Evolutionary conservation across 495 filamentous ascomycete species (phyloP).

Genomic region (Sporormia fimetaria): DNA sequence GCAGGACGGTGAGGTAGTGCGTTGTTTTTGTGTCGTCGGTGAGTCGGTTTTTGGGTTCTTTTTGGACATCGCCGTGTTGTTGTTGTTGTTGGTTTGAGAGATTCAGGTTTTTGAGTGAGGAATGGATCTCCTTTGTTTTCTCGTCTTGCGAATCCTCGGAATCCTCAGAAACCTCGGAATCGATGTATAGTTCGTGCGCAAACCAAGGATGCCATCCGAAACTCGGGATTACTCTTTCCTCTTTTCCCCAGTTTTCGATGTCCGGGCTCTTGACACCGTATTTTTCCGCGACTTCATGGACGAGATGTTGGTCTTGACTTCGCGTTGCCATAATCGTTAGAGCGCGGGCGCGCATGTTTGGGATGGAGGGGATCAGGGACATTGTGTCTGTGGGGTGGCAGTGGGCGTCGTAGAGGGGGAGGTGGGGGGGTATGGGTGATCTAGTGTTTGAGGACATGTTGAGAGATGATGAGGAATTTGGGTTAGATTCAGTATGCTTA

Average conservation of each 20-base stretch:
- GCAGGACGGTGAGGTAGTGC: constrained; percentile 65
- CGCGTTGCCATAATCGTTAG: constrained; percentile 87
- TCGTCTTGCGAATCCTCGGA: background rate
- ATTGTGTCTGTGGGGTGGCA: constrained; percentile 99
- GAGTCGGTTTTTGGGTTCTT: constrained; percentile 34
- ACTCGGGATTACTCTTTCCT: constrained; percentile 52
- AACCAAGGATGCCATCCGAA: constrained; percentile 99
- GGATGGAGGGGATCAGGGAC: constrained; percentile 53
- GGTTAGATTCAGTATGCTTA: too few species aligned
- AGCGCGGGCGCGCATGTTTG: constrained; percentile 61
- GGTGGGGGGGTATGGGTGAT: too few species aligned
- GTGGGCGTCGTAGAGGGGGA: constrained; percentile 83
- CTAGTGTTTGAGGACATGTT: too few species aligned
- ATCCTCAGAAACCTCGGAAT: background rate
- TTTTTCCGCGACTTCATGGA: constrained; percentile 50
- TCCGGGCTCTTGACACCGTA: constrained; percentile 31
- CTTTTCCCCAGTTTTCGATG: constrained; percentile 4
- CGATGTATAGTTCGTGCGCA: constrained; percentile 62
- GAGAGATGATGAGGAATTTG: too few species aligned
- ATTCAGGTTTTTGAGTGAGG: too few species aligned
- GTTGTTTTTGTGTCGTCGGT: constrained; percentile 40
- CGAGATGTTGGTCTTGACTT: constrained; percentile 74
- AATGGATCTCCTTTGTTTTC: too few species aligned
- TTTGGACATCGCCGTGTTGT: constrained; percentile 45
- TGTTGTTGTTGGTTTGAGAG: too few species aligned